phyloP scores from a whole-genome alignment of 2,329 filamentous ascomycete genomes.

The Botryotinia narcissicola region DNA sequence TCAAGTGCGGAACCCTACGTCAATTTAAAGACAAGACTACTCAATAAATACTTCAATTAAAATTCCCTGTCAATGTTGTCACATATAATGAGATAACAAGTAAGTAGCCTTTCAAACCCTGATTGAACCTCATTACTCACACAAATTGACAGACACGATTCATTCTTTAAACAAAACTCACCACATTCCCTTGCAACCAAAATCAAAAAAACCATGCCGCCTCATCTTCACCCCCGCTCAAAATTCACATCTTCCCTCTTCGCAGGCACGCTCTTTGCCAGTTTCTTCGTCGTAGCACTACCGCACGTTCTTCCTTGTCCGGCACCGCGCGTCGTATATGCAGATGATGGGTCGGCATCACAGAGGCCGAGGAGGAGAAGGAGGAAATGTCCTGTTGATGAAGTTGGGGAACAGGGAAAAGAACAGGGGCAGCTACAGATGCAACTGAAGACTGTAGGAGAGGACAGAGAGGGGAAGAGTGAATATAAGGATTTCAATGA shows the following conservation, averaged over 20 bases:
- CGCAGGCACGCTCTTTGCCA: conserved; percentile 83
- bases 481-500: conserved; percentile 20
- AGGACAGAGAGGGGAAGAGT: conserved; percentile 1
- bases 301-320: conserved; percentile 92
- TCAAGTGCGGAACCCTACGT: background rate
- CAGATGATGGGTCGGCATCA: conserved; percentile 52
- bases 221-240: conserved; percentile 86
- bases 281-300: conserved; percentile 86
- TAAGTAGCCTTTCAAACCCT: background rate
- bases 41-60: background rate
- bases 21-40: background rate
- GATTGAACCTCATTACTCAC: background rate
- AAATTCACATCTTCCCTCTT: conserved; percentile 93
- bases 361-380: conserved; percentile 42
- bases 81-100: background rate
- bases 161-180: conserved; percentile 22
- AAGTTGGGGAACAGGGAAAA: background rate
- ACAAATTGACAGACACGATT: background rate
- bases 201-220: conserved; percentile 59
- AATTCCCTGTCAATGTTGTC: background rate
- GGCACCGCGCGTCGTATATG: conserved; percentile 70
- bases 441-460: conserved; percentile 22
- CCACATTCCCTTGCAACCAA: conserved; percentile 24
- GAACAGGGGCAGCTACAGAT: conserved; percentile 31
- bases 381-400: conserved; percentile 43